Evolutionary conservation across 768 basidiomycete species (phyloP).

Genomic region (Cystoderma amianthinum): DNA sequence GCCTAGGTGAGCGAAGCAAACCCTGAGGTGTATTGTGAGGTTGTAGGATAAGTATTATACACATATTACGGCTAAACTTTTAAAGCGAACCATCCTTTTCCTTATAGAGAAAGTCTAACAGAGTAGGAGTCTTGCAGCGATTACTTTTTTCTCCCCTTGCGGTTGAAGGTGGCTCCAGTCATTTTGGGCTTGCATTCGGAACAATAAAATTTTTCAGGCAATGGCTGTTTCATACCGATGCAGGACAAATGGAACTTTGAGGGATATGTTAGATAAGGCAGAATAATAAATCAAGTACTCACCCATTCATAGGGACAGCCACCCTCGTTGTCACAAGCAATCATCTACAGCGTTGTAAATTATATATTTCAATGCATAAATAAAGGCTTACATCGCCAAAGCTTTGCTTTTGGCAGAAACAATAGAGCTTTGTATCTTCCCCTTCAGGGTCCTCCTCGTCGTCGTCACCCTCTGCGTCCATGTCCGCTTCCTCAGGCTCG

Average conservation of each 20-base stretch:
- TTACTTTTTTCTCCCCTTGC: constrained; percentile 16
- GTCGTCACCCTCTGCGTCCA: constrained; percentile 34
- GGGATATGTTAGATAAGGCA: not conserved
- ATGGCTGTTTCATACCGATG: constrained; percentile 44
- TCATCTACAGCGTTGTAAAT: constrained; percentile 39
- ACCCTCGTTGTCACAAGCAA: constrained; percentile 64
- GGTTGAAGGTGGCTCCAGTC: constrained; percentile 14
- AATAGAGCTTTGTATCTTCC: constrained; percentile 43
- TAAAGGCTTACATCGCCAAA: constrained; percentile 37
- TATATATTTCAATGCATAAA: not conserved
- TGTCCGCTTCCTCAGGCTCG: constrained; percentile 27
- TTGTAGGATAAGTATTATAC: too few relatives aligned
- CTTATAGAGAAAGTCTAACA: too few relatives aligned
- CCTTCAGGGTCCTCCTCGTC: constrained; percentile 24
- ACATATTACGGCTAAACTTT: too few relatives aligned
- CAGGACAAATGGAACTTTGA: constrained; percentile 56
- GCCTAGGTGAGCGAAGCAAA: too few relatives aligned
- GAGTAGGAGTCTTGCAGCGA: too few relatives aligned
- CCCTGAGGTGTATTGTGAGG: too few relatives aligned
- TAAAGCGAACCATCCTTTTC: too few relatives aligned
- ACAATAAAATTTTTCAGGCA: constrained; percentile 50
- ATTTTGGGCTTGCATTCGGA: constrained; percentile 34
- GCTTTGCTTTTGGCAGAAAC: constrained; percentile 45
- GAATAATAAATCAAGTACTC: constrained; percentile 11
- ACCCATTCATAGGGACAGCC: constrained; percentile 69